Conservation (phyloP, 2,329 filamentous ascomycete species). For the Trichoderma pleuroti region DNA sequence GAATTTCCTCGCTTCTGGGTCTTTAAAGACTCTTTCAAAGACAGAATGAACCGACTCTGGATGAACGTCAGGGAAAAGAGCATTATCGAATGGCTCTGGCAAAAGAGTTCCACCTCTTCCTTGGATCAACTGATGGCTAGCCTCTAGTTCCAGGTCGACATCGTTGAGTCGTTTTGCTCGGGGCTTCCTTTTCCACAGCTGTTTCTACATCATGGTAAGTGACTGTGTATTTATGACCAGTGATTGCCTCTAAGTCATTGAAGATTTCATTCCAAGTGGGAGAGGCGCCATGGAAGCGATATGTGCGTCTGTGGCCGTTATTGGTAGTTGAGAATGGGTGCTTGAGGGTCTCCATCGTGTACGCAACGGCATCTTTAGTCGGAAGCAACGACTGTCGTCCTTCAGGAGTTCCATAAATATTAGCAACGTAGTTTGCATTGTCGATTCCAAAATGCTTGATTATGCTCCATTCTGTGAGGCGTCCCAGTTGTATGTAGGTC, state of each 20-base stretch:
- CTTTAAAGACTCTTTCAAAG: background rate
- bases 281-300: background rate
- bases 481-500: slow-evolving; percentile 5
- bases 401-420: background rate
- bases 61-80: background rate
- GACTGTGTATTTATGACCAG: background rate
- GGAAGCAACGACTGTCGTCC: background rate
- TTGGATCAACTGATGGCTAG: slow-evolving; percentile 9
- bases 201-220: background rate
- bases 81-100: background rate
- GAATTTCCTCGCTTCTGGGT: background rate
- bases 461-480: background rate
- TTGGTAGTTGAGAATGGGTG: background rate
- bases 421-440: background rate
- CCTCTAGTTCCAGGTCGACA: background rate
- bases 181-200: background rate
- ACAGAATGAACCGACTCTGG: background rate
- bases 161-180: background rate
- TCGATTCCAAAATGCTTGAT: slow-evolving; percentile 9
- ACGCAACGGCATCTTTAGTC: background rate
- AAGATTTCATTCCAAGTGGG: background rate
- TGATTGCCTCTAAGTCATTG: background rate
- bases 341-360: background rate
- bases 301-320: background rate
- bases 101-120: background rate